These are phyloP conservation scores for Trypanosoma rangeli DNA, from an alignment of 208 protist genomes.

Conservation along the genomic window DNA sequence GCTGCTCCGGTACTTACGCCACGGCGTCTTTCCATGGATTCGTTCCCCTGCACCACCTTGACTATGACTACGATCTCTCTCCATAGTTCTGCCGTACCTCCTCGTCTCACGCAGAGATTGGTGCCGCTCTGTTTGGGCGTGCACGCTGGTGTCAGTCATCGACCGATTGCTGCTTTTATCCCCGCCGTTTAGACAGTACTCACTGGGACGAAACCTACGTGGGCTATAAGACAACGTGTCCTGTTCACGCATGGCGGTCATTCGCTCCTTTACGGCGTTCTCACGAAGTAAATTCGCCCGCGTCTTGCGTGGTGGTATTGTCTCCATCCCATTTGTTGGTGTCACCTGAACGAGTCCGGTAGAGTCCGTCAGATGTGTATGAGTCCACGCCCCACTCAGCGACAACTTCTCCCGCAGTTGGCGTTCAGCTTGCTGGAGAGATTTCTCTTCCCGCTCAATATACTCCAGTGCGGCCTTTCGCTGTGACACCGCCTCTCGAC, in stretches of 20 bases:
- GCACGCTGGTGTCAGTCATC: background rate
- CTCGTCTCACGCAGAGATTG: constrained; percentile 10
- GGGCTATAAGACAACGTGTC: constrained; percentile 64
- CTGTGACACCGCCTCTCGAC: constrained; percentile 36
- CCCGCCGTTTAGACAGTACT: background rate
- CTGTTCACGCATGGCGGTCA: constrained; percentile 36
- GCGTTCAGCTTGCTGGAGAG: constrained; percentile 36
- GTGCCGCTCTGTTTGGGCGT: background rate
- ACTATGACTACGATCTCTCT: background rate
- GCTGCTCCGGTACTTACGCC: constrained; percentile 3
- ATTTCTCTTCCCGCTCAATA: constrained; percentile 45
- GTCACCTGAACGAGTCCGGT: background rate
- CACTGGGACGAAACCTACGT: constrained; percentile 38
- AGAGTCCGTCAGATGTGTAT: background rate
- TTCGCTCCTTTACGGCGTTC: constrained; percentile 54
- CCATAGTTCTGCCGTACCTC: constrained; percentile 13
- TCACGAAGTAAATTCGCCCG: constrained; percentile 67
- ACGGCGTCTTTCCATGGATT: constrained; percentile 15
- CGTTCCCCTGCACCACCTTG: background rate
- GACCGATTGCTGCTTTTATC: background rate
- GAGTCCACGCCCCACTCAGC: constrained; percentile 7
- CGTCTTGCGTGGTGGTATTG: constrained; percentile 28
- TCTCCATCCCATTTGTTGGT: background rate
- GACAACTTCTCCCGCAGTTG: constrained; percentile 26
- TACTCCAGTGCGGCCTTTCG: constrained; percentile 37